Conservation (phyloP, 495 filamentous ascomycete species). For the Hypoxylon lienhwacheense region DNA sequence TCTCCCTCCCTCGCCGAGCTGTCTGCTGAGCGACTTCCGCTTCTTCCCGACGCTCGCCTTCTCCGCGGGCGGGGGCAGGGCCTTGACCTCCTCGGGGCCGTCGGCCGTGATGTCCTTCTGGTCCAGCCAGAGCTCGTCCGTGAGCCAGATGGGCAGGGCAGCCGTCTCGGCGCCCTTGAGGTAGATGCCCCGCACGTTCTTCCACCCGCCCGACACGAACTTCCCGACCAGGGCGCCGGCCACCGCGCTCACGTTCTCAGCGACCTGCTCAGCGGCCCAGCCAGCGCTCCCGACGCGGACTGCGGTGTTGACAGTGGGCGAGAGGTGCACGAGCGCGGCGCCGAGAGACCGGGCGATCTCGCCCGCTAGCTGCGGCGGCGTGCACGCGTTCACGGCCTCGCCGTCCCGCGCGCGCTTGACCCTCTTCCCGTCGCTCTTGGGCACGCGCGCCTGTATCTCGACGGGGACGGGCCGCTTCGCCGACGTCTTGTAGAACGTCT, state of each 20-base stretch:
- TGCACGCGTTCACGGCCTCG: conserved; percentile 37
- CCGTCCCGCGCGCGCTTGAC: conserved; percentile 55
- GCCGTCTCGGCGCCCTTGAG: conserved; percentile 80
- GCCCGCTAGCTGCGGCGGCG: conserved; percentile 28
- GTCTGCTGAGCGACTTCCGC: conserved; percentile 54
- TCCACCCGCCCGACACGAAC: conserved; percentile 81
- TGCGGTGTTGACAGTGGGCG: conserved; percentile 63
- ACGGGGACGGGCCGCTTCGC: conserved; percentile 87
- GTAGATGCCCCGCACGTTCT: conserved; percentile 77
- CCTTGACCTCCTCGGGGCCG: conserved; percentile 53
- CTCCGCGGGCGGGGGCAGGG: conserved; percentile 49
- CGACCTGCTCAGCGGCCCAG: conserved; percentile 72
- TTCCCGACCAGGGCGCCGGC: conserved; percentile 69
- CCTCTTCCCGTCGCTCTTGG: conserved; percentile 67
- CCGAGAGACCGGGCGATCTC: conserved; percentile 51
- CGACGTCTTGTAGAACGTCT: conserved; percentile 77
- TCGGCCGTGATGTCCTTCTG: conserved; percentile 73
- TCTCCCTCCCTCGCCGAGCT: conserved; percentile 41
- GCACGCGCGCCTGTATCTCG: conserved; percentile 63
- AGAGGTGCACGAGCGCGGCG: conserved; percentile 72
- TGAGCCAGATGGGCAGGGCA: conserved; percentile 88
- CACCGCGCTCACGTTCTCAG: conserved; percentile 76
- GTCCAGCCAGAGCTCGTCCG: conserved; percentile 85
- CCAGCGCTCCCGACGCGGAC: conserved; percentile 71
- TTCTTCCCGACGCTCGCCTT: conserved; percentile 67